Conservation (phyloP, 371 early-diverging fungal genomes). For the Fennellomyces sp. region DNA sequence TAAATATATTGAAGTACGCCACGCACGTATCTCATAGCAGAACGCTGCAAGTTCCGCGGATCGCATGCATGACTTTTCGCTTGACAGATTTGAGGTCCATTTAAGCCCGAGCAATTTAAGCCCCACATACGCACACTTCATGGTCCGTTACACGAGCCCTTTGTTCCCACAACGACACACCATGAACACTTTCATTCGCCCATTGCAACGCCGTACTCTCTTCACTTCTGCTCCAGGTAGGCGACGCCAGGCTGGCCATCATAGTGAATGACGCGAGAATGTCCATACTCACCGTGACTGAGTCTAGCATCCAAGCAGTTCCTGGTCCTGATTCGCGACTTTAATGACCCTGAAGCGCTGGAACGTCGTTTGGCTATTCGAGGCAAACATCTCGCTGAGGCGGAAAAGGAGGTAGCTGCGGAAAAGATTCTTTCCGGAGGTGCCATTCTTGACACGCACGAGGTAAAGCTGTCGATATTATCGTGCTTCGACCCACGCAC, state of each 20-base stretch:
- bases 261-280: neutral
- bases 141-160: neutral
- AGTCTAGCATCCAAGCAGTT: slow-evolving; percentile 39
- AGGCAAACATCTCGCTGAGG: slow-evolving; percentile 43
- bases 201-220: slow-evolving; percentile 5
- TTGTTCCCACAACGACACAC: neutral
- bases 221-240: slow-evolving; percentile 5
- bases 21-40: neutral
- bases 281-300: neutral
- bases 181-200: neutral
- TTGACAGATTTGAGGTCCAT: neutral
- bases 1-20: slow-evolving; percentile 1
- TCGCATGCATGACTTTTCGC: neutral
- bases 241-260: neutral
- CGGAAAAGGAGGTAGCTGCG: slow-evolving; percentile 22
- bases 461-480: slow-evolving; percentile 14
- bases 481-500: neutral
- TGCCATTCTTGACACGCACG: slow-evolving; percentile 52
- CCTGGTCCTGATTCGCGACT: slow-evolving; percentile 55
- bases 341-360: slow-evolving; percentile 46
- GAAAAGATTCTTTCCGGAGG: slow-evolving; percentile 51
- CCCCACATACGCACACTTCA: neutral
- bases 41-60: neutral
- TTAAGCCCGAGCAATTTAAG: neutral
- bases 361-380: slow-evolving; percentile 52